These are phyloP conservation scores for Pichia kluyveri DNA, from an alignment of 805 yeast species.

Conservation along the genomic window DNA sequence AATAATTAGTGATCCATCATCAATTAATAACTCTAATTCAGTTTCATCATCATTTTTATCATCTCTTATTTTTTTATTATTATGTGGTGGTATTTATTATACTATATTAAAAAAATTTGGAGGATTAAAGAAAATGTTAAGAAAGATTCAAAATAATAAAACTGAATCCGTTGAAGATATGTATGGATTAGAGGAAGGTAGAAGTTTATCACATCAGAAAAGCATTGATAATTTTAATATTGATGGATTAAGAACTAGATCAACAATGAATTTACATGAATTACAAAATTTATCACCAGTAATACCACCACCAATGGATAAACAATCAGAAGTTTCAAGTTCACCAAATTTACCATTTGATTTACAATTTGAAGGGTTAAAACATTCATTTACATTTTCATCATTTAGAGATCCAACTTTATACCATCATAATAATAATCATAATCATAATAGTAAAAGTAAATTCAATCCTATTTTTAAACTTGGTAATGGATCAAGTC, in stretches of 20 bases:
- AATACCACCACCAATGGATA: not conserved
- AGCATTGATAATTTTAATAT: conserved; percentile 9
- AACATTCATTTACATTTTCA: conserved; percentile 8
- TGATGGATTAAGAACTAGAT: conserved; percentile 21
- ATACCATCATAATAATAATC: not conserved
- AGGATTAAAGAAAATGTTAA: conserved; percentile 1
- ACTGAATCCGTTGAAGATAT: conserved; percentile 2
- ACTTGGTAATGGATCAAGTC: conserved; percentile 6
- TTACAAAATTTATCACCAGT: not conserved
- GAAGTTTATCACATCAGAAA: conserved; percentile 5
- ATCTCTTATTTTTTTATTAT: conserved; percentile 1
- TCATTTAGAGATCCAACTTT: conserved; percentile 5
- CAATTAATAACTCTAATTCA: not conserved
- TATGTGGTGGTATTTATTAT: not conserved
- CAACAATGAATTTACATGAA: conserved; percentile 22
- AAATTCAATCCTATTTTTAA: not conserved
- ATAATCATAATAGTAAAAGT: not conserved
- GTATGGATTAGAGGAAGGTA: conserved; percentile 10
- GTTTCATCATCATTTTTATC: conserved; percentile 1
- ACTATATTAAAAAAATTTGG: conserved; percentile 7
- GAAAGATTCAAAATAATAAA: not conserved
- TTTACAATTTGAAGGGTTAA: conserved; percentile 1
- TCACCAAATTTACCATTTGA: not conserved
- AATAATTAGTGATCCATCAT: not conserved
- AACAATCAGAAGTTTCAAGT: not conserved